These are phyloP conservation scores for Kwoniella shivajii DNA, from an alignment of 1,284 basidiomycete species.

Conservation along the genomic window DNA sequence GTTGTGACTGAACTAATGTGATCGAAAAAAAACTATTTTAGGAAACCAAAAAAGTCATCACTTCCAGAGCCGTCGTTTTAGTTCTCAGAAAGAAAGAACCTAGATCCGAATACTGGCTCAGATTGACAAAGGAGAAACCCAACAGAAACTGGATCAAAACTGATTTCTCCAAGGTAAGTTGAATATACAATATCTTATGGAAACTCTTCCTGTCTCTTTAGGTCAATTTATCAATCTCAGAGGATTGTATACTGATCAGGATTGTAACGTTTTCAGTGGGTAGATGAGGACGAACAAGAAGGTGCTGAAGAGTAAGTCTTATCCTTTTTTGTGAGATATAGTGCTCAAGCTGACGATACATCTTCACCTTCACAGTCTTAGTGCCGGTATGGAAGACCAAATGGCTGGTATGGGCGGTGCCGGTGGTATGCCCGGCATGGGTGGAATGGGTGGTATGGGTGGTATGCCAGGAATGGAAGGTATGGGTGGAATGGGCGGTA, in stretches of 20 bases:
- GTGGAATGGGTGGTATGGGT: conserved; percentile 56
- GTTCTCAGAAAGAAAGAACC: conserved; percentile 78
- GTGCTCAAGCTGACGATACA: not conserved
- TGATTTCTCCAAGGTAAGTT: conserved; percentile 72
- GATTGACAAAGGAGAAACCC: conserved; percentile 81
- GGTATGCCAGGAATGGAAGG: conserved; percentile 51
- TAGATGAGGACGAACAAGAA: conserved; percentile 93
- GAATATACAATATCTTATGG: no score
- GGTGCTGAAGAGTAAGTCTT: conserved; percentile 54
- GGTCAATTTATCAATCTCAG: not conserved
- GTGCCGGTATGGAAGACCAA: conserved; percentile 21
- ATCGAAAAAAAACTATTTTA: conserved; percentile 41
- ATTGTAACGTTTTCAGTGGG: conserved; percentile 60
- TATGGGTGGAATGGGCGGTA: conserved; percentile 57
- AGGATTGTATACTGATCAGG: not conserved
- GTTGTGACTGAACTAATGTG: no score
- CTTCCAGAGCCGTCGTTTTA: conserved; percentile 66
- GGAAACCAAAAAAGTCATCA: conserved; percentile 66
- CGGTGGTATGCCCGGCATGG: conserved; percentile 39
- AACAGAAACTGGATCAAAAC: conserved; percentile 82
- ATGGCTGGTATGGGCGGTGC: conserved; percentile 42
- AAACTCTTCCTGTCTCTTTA: no score
- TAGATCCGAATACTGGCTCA: conserved; percentile 80
- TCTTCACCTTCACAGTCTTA: conserved; percentile 1
- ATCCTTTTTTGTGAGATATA: not conserved